Base-by-base conservation (phyloP, 179 eudicot species). In the Beta macrorhiza region DNA sequence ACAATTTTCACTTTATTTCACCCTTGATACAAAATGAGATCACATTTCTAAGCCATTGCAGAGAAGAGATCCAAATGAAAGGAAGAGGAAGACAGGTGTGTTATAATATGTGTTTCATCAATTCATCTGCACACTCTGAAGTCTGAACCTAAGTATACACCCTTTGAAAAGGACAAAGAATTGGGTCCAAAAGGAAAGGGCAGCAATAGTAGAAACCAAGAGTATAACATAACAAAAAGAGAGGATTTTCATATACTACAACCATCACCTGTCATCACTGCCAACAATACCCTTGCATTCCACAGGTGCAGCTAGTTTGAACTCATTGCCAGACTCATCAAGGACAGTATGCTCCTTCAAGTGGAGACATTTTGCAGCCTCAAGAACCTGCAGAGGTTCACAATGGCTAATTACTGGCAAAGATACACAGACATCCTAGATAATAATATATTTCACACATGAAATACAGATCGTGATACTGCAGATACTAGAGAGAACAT, bases 241-340 rank as follows among this genome's bases (percentile, higher is more conserved):
- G 75, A 10, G 56, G 25, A 67, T 20, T 68, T 47, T 19, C 1
- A 29, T 44, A 72, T 42, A 53, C 76, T 29, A 51, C 51, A 52
- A 13, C 8, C 67, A 74, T 86, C 78, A 96, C 99, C 99, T 92
- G 90, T 92, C 97, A 88, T 97, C 99, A 85, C 99, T 94, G 47
- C 99, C 99, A 86, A 97, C 92, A 84, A 97, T 97, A 77, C 99
- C 99, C 93, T 97, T 97, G 88, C 97, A 92, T 86, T 97, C 99
- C 75, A 97, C 99, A 32, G 99, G 99, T 49, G 97, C 99, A 78
- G 99, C 99, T 84, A 97, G 82, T 88, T 89, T 91, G 84, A 91
- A 87, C 73, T 81, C 89, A 85, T 90, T 90, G 82, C 99, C 99
- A 86, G 94, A 87, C 84, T 92, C 99, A 89, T 97, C 99, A 84